Percentiles rank a stretch among this genome's conserved stretches.
Conservation (phyloP, 192 early-diverging fungal genomes). For the Backusella tarrabulga region DNA sequence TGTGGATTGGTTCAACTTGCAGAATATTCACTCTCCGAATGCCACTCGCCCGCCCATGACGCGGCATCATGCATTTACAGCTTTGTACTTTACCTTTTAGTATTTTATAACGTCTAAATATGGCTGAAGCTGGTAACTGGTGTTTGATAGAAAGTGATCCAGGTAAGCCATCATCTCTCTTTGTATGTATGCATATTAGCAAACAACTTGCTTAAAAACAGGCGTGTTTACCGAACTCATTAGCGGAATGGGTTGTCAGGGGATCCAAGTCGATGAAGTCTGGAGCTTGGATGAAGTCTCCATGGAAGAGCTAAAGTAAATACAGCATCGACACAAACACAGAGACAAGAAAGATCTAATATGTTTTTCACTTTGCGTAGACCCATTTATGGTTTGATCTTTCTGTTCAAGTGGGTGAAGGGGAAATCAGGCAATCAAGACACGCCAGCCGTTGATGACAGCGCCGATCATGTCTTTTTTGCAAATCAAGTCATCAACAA, state of each 20-base stretch:
- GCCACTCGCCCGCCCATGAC: neutral
- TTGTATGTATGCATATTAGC: neutral
- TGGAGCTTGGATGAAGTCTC: constrained; percentile 68
- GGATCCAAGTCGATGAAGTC: constrained; percentile 79
- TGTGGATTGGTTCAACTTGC: neutral
- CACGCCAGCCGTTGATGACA: constrained; percentile 7
- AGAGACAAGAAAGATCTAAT: too few species aligned
- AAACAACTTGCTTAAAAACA: constrained; percentile 17
- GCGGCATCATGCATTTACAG: neutral
- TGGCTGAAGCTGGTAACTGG: constrained; percentile 73
- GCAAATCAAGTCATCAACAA: constrained; percentile 80
- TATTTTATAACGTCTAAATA: neutral
- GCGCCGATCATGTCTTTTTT: constrained; percentile 62
- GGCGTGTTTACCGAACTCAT: constrained; percentile 85
- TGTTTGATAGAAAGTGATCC: constrained; percentile 88
- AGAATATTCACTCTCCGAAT: neutral
- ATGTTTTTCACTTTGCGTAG: constrained; percentile 21
- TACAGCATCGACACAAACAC: neutral
- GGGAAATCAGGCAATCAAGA: neutral
- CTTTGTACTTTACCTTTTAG: too few species aligned
- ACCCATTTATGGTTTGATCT: constrained; percentile 77
- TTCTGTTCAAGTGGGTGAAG: constrained; percentile 78
- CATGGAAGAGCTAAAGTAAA: constrained; percentile 61
- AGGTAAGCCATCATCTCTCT: constrained; percentile 34
- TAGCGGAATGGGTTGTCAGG: constrained; percentile 64